These are phyloP conservation scores for Paramecium bursaria DNA, from an alignment of 73 alveolate species.

Conservation along the genomic window DNA sequence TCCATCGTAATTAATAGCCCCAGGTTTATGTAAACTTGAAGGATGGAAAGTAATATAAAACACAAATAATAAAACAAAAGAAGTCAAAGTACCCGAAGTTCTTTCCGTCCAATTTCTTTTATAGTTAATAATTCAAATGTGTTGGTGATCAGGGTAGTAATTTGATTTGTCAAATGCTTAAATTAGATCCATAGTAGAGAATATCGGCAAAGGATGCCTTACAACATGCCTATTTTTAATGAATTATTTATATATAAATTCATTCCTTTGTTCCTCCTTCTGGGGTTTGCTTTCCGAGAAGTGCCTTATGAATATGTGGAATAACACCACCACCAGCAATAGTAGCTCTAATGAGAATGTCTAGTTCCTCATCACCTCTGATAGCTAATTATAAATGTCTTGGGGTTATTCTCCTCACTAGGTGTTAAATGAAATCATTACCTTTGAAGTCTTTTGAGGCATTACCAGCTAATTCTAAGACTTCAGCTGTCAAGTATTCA, in stretches of 20 bases:
- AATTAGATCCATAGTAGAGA: constrained; percentile 34
- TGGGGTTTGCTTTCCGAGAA: constrained; percentile 66
- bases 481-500: constrained; percentile 99
- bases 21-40: constrained; percentile 1
- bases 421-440: not conserved
- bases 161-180: constrained; percentile 5
- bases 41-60: not conserved
- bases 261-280: constrained; percentile 63
- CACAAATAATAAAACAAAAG: not conserved
- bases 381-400: constrained; percentile 96
- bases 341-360: constrained; percentile 96
- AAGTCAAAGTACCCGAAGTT: constrained; percentile 15
- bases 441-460: constrained; percentile 96
- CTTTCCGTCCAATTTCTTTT: constrained; percentile 13
- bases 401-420: constrained; percentile 96
- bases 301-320: constrained; percentile 98
- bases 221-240: constrained; percentile 2
- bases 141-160: constrained; percentile 42
- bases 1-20: constrained; percentile 45
- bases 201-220: constrained; percentile 21
- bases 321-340: constrained; percentile 99
- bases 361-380: constrained; percentile 99
- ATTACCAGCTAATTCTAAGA: constrained; percentile 98
- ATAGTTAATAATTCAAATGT: not conserved
- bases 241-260: constrained; percentile 25